These are phyloP conservation scores for Penicillium coffeae DNA, from an alignment of 495 filamentous ascomycete genomes.

Conservation along the genomic window DNA sequence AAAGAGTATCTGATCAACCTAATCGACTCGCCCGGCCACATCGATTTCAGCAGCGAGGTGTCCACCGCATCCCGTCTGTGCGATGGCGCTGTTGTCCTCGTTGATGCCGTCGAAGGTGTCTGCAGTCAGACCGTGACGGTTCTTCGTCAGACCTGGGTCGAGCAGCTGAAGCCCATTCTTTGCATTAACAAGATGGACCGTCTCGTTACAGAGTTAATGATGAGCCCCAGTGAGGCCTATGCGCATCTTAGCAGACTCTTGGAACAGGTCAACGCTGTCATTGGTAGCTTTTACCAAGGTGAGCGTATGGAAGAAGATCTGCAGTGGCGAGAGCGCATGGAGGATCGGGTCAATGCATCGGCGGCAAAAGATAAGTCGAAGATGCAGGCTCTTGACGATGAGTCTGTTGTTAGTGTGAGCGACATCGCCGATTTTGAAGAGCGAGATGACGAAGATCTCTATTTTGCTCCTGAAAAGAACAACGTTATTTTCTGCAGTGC, in stretches of 20 bases:
- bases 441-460: conserved; percentile 93
- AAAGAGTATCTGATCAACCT: conserved; percentile 96
- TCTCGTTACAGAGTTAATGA: conserved; percentile 85
- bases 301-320: conserved; percentile 99
- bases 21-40: conserved; percentile 96
- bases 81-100: conserved; percentile 89
- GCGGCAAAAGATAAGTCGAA: conserved; percentile 39
- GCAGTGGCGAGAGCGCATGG: conserved; percentile 90
- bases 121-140: conserved; percentile 99
- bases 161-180: conserved; percentile 89
- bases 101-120: conserved; percentile 98
- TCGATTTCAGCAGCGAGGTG: conserved; percentile 98
- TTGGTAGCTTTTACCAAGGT: conserved; percentile 96
- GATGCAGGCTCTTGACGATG: conserved; percentile 46
- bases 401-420: conserved; percentile 36
- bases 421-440: conserved; percentile 70
- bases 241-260: conserved; percentile 84
- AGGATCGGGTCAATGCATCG: conserved; percentile 66
- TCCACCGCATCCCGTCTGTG: conserved; percentile 93
- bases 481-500: conserved; percentile 99
- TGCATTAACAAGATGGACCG: conserved; percentile 99
- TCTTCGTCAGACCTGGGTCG: conserved; percentile 89
- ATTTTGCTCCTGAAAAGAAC: conserved; percentile 96
- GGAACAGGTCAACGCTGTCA: conserved; percentile 94
- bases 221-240: conserved; percentile 87